A percentile compares a stretch with the other conserved stretches of the same genome.
These are phyloP conservation scores for Pouteria campechiana DNA, from an alignment of 179 eudicot species.

Conservation along the genomic window DNA sequence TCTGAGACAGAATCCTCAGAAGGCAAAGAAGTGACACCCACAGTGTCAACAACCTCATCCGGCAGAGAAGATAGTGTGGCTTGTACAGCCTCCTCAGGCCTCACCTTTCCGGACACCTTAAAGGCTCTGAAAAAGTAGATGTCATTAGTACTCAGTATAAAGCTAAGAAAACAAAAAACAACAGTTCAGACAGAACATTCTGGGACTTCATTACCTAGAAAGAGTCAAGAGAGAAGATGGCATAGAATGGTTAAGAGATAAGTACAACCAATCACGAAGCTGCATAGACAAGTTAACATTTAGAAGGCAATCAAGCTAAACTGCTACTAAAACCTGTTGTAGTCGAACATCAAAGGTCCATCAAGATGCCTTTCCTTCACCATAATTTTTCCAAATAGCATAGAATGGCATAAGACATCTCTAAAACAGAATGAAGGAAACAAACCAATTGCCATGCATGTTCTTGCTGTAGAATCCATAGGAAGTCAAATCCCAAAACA, in stretches of 20 bases:
- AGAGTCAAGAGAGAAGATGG: conserved; percentile 81
- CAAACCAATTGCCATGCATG: too few species aligned
- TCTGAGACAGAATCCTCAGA: conserved; percentile 77
- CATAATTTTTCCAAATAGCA: too few species aligned
- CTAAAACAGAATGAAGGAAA: too few species aligned
- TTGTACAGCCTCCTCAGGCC: conserved; percentile 70
- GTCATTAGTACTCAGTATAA: background rate
- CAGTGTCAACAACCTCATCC: conserved; percentile 82
- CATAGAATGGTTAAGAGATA: conserved; percentile 65
- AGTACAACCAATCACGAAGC: conserved; percentile 75
- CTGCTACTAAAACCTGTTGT: too few species aligned
- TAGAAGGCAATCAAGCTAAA: too few species aligned
- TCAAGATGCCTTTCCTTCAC: too few species aligned
- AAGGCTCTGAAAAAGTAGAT: conserved; percentile 60
- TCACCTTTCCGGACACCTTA: conserved; percentile 55
- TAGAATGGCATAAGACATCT: too few species aligned
- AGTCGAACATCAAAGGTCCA: too few species aligned
- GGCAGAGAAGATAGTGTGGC: conserved; percentile 79
- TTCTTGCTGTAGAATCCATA: too few species aligned
- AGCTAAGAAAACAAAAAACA: background rate
- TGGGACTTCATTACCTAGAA: conserved; percentile 81
- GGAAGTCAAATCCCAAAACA: too few species aligned
- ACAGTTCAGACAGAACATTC: background rate
- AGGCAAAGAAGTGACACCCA: conserved; percentile 60
- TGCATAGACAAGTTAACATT: too few species aligned